Evolutionary conservation across 768 basidiomycete genomes (phyloP).

Genomic region (Leccinum longicurvipes): DNA sequence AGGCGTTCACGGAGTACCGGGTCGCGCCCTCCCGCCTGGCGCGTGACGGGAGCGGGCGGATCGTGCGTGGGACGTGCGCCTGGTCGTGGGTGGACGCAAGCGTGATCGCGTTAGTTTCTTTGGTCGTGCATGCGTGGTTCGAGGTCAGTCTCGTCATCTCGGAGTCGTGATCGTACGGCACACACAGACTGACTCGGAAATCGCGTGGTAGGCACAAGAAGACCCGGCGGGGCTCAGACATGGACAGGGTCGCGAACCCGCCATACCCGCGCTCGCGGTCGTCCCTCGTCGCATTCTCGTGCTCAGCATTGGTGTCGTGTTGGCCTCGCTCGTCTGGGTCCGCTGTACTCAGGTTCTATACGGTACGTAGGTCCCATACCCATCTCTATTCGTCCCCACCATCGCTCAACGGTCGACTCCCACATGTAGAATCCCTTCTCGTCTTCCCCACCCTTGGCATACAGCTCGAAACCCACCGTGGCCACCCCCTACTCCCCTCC

Average conservation of each 20-base stretch:
- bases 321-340: not conserved
- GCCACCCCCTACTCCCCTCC: slow-evolving; percentile 38
- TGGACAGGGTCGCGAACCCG: not conserved
- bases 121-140: not conserved
- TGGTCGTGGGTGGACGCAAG: slow-evolving; percentile 40
- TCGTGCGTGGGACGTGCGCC: slow-evolving; percentile 29
- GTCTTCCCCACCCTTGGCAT: slow-evolving; percentile 66
- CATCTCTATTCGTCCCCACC: too few relatives aligned
- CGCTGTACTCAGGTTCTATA: not conserved
- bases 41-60: slow-evolving; percentile 38
- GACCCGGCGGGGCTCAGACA: too few relatives aligned
- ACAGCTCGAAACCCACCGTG: slow-evolving; percentile 70
- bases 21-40: slow-evolving; percentile 51
- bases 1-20: slow-evolving; percentile 56
- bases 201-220: not conserved
- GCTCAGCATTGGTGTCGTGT: not conserved
- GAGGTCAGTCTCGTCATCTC: not conserved
- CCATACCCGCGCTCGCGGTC: too few relatives aligned
- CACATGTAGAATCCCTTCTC: slow-evolving; percentile 61
- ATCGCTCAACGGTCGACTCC: not conserved
- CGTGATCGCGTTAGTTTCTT: slow-evolving; percentile 9
- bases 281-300: not conserved
- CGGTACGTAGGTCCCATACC: not conserved
- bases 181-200: not conserved
- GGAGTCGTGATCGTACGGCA: not conserved